Evolutionary conservation across 2,329 filamentous ascomycete species (phyloP).

Genomic region (Botryosphaeria dothidea): DNA sequence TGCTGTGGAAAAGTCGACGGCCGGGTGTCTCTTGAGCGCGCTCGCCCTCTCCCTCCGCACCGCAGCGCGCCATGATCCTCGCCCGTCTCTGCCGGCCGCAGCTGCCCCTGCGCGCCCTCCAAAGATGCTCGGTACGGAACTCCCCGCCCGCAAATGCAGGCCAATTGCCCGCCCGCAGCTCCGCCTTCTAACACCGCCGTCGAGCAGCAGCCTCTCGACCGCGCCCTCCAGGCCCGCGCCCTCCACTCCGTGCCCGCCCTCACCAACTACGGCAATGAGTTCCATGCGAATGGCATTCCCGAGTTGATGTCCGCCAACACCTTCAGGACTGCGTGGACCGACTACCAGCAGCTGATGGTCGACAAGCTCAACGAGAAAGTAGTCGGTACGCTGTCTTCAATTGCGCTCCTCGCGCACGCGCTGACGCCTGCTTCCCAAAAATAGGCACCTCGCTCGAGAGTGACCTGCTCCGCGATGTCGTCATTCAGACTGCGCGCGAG

Average conservation of each 20-base stretch:
- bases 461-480: conserved; percentile 64
- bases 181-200: conserved; percentile 1
- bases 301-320: conserved; percentile 69
- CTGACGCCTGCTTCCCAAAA: conserved; percentile 8
- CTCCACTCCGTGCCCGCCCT: conserved; percentile 48
- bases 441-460: conserved; percentile 66
- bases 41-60: conserved; percentile 1
- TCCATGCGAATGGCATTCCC: conserved; percentile 60
- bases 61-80: conserved; percentile 17
- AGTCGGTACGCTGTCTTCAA: conserved; percentile 58
- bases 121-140: conserved; percentile 13
- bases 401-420: not conserved
- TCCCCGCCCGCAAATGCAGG: not conserved
- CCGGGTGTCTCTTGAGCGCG: not conserved
- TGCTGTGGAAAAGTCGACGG: conserved; percentile 15
- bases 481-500: conserved; percentile 76
- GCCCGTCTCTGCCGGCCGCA: conserved; percentile 10
- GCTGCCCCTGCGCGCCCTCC: conserved; percentile 31
- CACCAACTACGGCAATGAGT: conserved; percentile 43
- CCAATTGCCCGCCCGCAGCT: conserved; percentile 5
- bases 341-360: conserved; percentile 75
- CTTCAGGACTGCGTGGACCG: conserved; percentile 76
- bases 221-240: conserved; percentile 22
- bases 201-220: not conserved
- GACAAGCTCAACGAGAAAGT: conserved; percentile 75